phyloP scores from a whole-genome alignment of 495 filamentous ascomycete species.

The Acidomyces sp. region DNA sequence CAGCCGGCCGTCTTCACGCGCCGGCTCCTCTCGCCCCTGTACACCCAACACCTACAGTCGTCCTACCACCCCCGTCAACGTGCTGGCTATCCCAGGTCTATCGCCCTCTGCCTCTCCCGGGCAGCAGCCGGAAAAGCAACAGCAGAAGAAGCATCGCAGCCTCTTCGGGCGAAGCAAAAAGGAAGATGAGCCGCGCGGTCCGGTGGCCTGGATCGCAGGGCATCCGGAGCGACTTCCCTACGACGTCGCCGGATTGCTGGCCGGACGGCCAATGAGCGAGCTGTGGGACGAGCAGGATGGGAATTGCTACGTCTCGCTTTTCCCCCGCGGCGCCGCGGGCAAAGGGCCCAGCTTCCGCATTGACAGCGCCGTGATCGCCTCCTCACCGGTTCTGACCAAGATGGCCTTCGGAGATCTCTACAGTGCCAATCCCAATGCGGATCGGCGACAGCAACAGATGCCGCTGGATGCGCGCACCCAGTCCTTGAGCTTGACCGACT shows the following conservation, averaged over 20 bases:
- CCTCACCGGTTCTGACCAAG: constrained; percentile 54
- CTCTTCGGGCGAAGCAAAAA: constrained; percentile 17
- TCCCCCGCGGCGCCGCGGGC: constrained; percentile 47
- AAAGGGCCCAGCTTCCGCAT: constrained; percentile 67
- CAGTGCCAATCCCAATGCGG: constrained; percentile 10
- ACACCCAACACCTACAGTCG: constrained; percentile 12
- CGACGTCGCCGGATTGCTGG: constrained; percentile 11
- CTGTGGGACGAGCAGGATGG: constrained; percentile 70
- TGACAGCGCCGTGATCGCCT: constrained; percentile 54
- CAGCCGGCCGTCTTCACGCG: too few species aligned
- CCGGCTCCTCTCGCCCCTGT: constrained; percentile 5
- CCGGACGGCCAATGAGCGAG: constrained; percentile 52
- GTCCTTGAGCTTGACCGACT: constrained; percentile 4
- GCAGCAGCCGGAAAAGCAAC: constrained; percentile 2
- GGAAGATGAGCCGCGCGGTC: constrained; percentile 10
- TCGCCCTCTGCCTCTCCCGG: not conserved
- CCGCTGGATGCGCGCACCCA: constrained; percentile 10
- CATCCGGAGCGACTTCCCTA: constrained; percentile 17
- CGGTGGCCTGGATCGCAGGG: constrained; percentile 21
- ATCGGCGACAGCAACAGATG: not conserved
- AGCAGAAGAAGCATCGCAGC: constrained; percentile 20
- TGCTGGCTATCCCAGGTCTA: constrained; percentile 2
- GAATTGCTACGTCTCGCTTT: constrained; percentile 74
- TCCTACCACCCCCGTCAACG: constrained; percentile 13
- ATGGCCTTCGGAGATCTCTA: constrained; percentile 49